Evolutionary conservation across 2,329 filamentous ascomycete species (phyloP).

Genomic region (Taxawa tesnikishii): DNA sequence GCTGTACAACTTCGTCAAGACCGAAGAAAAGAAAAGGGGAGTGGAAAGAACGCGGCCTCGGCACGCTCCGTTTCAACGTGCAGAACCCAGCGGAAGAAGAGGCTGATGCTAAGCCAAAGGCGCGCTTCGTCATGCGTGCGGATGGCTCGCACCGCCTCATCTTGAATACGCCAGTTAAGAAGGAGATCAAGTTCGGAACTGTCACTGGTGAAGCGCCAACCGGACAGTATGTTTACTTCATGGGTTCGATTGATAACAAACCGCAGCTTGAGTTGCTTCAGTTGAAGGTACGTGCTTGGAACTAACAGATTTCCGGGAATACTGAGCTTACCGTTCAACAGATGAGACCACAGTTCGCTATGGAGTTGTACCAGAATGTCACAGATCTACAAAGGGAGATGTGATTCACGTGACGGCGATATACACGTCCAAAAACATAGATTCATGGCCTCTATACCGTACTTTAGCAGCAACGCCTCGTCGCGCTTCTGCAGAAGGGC

Average conservation of each 20-base stretch:
- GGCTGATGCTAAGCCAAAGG: conserved; percentile 29
- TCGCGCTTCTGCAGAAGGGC: too few relatives aligned
- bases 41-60: conserved; percentile 84
- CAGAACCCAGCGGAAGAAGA: conserved; percentile 38
- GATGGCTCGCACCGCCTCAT: conserved; percentile 81
- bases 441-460: too few relatives aligned
- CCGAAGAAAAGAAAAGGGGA: conserved; percentile 36
- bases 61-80: conserved; percentile 75
- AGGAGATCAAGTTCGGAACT: conserved; percentile 67
- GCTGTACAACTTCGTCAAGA: conserved; percentile 66
- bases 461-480: too few relatives aligned
- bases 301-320: not conserved
- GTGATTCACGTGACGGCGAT: too few relatives aligned
- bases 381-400: conserved; percentile 25
- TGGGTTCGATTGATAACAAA: conserved; percentile 41
- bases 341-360: conserved; percentile 30
- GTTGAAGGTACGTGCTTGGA: conserved; percentile 38
- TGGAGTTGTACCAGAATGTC: conserved; percentile 34
- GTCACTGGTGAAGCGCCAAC: conserved; percentile 48
- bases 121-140: conserved; percentile 79
- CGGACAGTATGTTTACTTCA: conserved; percentile 57
- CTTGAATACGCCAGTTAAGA: conserved; percentile 71
- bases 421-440: too few relatives aligned
- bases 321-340: conserved; percentile 10
- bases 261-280: conserved; percentile 39